Conservation (phyloP, 441 rosid genomes). For the Rhodomyrtus psidioides region DNA sequence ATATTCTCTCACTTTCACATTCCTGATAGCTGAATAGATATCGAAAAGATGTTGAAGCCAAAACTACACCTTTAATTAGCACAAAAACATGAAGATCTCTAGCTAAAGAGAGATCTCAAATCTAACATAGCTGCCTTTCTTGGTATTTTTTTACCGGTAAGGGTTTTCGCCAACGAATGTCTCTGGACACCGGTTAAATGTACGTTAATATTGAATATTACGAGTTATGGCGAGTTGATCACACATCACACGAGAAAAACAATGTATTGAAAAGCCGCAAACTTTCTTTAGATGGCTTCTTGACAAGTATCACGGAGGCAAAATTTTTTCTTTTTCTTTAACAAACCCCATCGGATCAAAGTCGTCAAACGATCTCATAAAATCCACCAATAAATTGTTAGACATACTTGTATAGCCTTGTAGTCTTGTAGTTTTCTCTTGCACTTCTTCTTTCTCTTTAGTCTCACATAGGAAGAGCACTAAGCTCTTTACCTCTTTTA, state of each 20-base stretch:
- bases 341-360: background rate
- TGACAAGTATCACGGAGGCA: background rate
- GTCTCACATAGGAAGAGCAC: no score
- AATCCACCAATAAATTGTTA: background rate
- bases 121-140: background rate
- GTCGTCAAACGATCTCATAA: background rate
- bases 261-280: background rate
- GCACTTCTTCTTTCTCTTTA: no score
- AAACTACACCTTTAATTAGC: background rate
- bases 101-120: background rate
- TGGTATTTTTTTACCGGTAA: no score
- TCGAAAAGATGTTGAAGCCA: background rate
- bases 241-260: background rate
- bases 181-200: background rate
- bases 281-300: background rate
- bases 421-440: no score
- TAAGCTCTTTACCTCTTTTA: no score
- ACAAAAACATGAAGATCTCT: background rate
- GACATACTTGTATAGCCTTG: no score
- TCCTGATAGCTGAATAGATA: background rate
- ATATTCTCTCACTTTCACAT: background rate
- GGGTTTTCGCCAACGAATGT: fast-evolving
- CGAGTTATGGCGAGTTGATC: background rate
- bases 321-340: background rate
- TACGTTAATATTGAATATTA: background rate